Percentiles rank a stretch among this genome's conserved stretches.
phyloP scores from a whole-genome alignment of 164 flowering plant genomes.

The Stephania japonica region DNA sequence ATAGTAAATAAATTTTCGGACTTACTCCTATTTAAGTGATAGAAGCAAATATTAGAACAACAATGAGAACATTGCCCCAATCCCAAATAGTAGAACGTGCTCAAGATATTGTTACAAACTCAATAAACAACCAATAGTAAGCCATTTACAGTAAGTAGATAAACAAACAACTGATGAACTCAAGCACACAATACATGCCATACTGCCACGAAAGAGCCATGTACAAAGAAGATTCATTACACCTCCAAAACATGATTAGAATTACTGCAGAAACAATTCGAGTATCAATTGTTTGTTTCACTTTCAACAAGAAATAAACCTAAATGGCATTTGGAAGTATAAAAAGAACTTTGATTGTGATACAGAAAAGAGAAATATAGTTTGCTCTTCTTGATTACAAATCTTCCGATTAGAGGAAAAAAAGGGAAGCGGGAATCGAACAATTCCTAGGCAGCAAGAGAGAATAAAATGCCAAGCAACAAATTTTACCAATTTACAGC shows the following conservation, averaged over 20 bases:
- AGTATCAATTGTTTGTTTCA: neutral
- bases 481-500: slow-evolving; percentile 29
- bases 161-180: neutral
- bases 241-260: neutral
- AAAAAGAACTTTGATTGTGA: neutral
- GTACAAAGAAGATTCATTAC: neutral
- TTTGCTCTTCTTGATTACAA: slow-evolving; percentile 18
- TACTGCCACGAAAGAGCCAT: neutral
- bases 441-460: neutral
- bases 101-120: neutral
- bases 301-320: neutral
- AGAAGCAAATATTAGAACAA: neutral
- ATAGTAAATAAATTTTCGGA: neutral
- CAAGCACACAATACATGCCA: neutral
- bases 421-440: neutral
- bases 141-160: neutral
- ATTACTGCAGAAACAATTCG: neutral
- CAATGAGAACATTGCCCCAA: too few species aligned
- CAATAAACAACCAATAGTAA: neutral
- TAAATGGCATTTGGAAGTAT: neutral
- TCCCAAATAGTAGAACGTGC: too few species aligned
- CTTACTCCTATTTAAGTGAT: neutral
- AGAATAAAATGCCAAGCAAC: slow-evolving; percentile 13
- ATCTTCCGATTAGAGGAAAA: slow-evolving; percentile 2
- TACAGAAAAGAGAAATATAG: neutral